Conservation (phyloP, 2,329 filamentous ascomycete genomes). For the Alternaria consortialis region DNA sequence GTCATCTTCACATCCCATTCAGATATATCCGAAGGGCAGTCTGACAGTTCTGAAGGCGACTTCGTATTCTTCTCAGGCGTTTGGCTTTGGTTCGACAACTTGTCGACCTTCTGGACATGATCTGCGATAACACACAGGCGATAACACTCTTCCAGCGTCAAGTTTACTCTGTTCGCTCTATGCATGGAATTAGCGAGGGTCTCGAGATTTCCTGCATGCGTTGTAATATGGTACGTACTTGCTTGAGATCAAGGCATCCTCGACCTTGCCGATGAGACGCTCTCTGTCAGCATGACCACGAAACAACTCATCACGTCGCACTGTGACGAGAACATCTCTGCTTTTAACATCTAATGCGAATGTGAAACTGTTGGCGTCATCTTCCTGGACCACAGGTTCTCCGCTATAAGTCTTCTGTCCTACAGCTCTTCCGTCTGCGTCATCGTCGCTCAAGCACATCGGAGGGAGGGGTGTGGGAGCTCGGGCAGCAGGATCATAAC, state of each 20-base stretch:
- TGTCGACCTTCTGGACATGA: not conserved
- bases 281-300: conserved; percentile 1
- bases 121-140: conserved; percentile 7
- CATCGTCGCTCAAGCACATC: conserved; percentile 16
- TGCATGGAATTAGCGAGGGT: not conserved
- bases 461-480: conserved; percentile 35
- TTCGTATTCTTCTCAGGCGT: too few relatives aligned
- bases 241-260: conserved; percentile 19
- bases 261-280: conserved; percentile 16
- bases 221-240: conserved; percentile 1
- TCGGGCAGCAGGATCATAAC: conserved; percentile 23
- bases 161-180: conserved; percentile 6
- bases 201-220: not conserved
- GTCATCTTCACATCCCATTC: conserved; percentile 14
- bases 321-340: not conserved
- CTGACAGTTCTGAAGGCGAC: conserved; percentile 20
- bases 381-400: too few relatives aligned
- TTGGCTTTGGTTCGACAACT: not conserved
- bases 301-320: conserved; percentile 13
- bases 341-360: not conserved
- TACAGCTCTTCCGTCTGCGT: not conserved
- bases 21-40: conserved; percentile 30
- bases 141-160: conserved; percentile 20
- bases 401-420: too few relatives aligned
- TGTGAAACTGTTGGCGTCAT: not conserved